Percentiles rank a stretch among this genome's conserved stretches.
These are phyloP conservation scores for Dryas octopetala DNA, from an alignment of 306 rosid genomes.

Conservation along the genomic window DNA sequence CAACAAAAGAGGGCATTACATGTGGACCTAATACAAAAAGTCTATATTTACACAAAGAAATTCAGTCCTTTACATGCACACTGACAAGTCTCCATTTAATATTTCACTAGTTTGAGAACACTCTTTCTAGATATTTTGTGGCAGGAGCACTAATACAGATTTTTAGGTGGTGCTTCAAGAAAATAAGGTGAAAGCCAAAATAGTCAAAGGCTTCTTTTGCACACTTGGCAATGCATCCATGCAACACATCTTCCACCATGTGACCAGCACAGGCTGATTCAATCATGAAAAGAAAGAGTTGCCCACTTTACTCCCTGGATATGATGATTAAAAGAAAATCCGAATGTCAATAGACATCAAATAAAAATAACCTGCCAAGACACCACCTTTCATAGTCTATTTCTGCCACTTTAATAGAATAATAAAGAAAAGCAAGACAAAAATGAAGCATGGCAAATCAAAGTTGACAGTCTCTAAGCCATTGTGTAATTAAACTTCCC, in stretches of 20 bases:
- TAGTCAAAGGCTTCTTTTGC: slow-evolving; percentile 18
- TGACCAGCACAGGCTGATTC: slow-evolving; percentile 43
- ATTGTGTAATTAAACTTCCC: background rate
- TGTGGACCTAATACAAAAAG: slow-evolving; percentile 24
- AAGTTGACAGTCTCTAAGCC: background rate
- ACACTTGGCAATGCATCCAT: slow-evolving; percentile 30
- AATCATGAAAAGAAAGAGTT: slow-evolving; percentile 38
- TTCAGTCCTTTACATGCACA: slow-evolving; percentile 16
- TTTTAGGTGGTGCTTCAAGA: slow-evolving; percentile 17
- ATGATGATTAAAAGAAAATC: slow-evolving; percentile 33
- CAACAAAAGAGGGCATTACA: slow-evolving; percentile 26
- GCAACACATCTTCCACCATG: slow-evolving; percentile 35
- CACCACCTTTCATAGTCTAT: slow-evolving; percentile 20
- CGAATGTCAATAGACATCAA: slow-evolving; percentile 23
- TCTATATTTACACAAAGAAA: slow-evolving; percentile 13
- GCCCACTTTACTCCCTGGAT: slow-evolving; percentile 45
- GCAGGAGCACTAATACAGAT: slow-evolving; percentile 21
- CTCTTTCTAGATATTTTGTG: slow-evolving; percentile 23
- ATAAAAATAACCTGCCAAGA: slow-evolving; percentile 27
- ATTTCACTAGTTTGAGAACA: background rate
- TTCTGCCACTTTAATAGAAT: slow-evolving; percentile 12
- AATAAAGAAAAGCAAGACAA: slow-evolving; percentile 8
- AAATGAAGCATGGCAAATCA: background rate
- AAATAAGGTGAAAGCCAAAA: slow-evolving; percentile 19
- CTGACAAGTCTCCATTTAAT: slow-evolving; percentile 11